Evolutionary conservation across 352 stramenopile species (phyloP).

Genomic region (Pythium volutum): DNA sequence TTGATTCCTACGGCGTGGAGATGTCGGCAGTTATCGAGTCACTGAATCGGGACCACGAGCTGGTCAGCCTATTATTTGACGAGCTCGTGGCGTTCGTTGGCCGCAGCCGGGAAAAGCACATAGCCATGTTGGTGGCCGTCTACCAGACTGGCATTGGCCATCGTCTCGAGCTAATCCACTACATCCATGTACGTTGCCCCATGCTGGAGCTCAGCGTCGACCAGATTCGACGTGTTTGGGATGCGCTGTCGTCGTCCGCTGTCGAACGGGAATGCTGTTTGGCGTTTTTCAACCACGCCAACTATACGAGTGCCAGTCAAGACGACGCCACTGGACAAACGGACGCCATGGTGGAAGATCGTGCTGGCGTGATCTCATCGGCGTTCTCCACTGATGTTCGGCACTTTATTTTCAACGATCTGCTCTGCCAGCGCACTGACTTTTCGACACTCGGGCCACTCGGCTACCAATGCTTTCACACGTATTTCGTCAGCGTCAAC

Average conservation of each 20-base stretch:
- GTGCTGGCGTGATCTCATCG: conserved; percentile 51
- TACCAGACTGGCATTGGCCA: conserved; percentile 80
- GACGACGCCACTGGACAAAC: conserved; percentile 4
- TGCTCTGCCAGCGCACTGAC: conserved; percentile 78
- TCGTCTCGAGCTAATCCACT: conserved; percentile 84
- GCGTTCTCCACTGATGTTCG: conserved; percentile 79
- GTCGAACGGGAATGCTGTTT: conserved; percentile 78
- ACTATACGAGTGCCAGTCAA: conserved; percentile 10
- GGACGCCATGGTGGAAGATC: conserved; percentile 10
- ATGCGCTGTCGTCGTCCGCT: conserved; percentile 64
- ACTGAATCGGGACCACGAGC: conserved; percentile 63
- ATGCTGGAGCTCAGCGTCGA: conserved; percentile 71
- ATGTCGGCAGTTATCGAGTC: conserved; percentile 66
- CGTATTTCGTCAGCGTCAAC: conserved; percentile 83
- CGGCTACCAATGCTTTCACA: conserved; percentile 87
- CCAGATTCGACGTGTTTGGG: conserved; percentile 77
- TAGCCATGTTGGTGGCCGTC: conserved; percentile 13
- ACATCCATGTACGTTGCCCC: conserved; percentile 78
- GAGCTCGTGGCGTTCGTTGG: conserved; percentile 79
- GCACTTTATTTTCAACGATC: conserved; percentile 78
- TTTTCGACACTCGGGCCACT: conserved; percentile 65
- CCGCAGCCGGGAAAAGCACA: conserved; percentile 46
- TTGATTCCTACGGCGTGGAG: conserved; percentile 78
- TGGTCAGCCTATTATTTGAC: conserved; percentile 80
- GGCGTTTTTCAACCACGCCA: conserved; percentile 85